Evolutionary conservation across 1,139 yeast genomes (phyloP).

Genomic region (Suhomyces anneliseae): DNA sequence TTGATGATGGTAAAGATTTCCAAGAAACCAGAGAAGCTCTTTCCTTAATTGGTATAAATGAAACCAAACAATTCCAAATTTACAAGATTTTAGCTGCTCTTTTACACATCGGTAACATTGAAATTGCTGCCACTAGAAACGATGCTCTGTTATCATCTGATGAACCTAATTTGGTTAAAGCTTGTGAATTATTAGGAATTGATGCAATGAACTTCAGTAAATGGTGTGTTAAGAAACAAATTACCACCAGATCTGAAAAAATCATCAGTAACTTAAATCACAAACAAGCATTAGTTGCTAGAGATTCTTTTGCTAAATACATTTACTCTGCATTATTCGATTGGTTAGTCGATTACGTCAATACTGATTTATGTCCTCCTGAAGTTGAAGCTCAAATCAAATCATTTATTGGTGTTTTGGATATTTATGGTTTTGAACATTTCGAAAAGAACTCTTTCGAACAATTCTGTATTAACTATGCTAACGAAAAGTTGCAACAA

Average conservation of each 20-base stretch:
- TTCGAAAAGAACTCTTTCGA: slow-evolving; percentile 93
- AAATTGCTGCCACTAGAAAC: slow-evolving; percentile 80
- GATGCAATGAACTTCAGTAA: slow-evolving; percentile 75
- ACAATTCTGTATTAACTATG: slow-evolving; percentile 96
- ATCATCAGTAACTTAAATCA: slow-evolving; percentile 81
- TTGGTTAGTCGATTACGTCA: slow-evolving; percentile 88
- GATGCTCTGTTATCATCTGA: slow-evolving; percentile 83
- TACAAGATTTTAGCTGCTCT: slow-evolving; percentile 85
- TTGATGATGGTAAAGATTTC: slow-evolving; percentile 83
- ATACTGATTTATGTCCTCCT: slow-evolving; percentile 77
- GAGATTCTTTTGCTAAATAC: slow-evolving; percentile 95
- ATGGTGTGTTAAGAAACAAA: slow-evolving; percentile 94
- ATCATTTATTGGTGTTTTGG: slow-evolving; percentile 92
- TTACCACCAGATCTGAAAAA: slow-evolving; percentile 88
- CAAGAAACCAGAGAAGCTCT: slow-evolving; percentile 73
- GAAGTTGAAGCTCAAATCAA: slow-evolving; percentile 57
- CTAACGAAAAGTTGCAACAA: slow-evolving; percentile 95
- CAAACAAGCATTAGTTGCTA: slow-evolving; percentile 85
- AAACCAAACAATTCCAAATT: slow-evolving; percentile 61
- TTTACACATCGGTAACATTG: slow-evolving; percentile 90
- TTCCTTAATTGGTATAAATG: slow-evolving; percentile 69
- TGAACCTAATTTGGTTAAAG: slow-evolving; percentile 81
- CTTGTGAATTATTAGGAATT: slow-evolving; percentile 82
- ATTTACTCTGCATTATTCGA: slow-evolving; percentile 91
- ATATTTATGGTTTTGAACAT: slow-evolving; percentile 97